These are phyloP conservation scores for Ophiostoma tasmaniense DNA, from an alignment of 2,329 filamentous ascomycete genomes.

Conservation along the genomic window DNA sequence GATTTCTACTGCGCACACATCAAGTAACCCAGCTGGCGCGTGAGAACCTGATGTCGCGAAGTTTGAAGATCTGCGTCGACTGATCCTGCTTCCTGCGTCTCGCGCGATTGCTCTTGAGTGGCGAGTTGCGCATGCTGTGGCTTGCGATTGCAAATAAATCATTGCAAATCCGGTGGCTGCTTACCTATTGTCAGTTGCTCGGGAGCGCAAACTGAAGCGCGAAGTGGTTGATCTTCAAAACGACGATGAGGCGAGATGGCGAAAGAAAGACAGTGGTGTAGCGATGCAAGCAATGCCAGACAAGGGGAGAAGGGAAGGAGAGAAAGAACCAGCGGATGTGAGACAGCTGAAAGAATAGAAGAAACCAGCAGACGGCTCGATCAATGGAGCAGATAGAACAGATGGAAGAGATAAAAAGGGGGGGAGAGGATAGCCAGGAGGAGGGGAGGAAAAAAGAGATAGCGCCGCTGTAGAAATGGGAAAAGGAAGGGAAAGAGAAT, in stretches of 20 bases:
- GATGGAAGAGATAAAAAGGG: background rate
- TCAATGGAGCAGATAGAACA: background rate
- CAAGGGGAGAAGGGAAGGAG: background rate
- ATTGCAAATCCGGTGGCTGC: background rate
- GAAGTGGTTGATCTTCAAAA: background rate
- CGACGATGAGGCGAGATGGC: background rate
- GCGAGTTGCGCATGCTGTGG: background rate
- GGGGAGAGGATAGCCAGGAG: background rate
- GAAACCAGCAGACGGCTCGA: background rate
- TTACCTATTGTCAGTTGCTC: background rate
- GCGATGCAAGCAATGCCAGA: background rate
- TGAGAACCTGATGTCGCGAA: background rate
- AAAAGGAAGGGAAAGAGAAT: slow-evolving; percentile 5
- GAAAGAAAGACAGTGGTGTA: background rate
- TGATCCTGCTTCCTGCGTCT: background rate
- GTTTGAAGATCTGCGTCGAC: background rate
- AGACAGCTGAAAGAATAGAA: background rate
- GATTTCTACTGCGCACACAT: background rate
- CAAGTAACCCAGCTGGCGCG: background rate
- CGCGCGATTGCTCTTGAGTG: background rate
- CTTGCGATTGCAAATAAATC: background rate
- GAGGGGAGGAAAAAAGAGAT: slow-evolving; percentile 6
- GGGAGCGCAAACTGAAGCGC: background rate
- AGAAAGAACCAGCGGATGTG: background rate
- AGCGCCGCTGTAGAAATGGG: slow-evolving; percentile 9